Evolutionary conservation across 1,284 basidiomycete genomes (phyloP).

Genomic region (Peniophora sp.): DNA sequence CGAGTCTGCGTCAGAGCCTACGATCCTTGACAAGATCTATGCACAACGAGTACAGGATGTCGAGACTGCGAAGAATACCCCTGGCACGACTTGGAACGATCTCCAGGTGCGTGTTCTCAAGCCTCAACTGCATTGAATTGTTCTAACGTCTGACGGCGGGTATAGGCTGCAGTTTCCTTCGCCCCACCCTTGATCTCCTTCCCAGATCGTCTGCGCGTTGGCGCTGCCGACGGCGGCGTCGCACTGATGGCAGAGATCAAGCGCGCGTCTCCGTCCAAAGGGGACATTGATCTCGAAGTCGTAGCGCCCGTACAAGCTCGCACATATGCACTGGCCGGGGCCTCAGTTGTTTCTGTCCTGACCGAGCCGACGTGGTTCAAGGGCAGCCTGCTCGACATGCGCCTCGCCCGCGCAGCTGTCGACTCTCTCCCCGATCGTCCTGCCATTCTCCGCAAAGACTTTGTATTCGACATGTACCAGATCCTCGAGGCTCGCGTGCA

Average conservation of each 20-base stretch:
- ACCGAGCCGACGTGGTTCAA: slow-evolving; percentile 99
- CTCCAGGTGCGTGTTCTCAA: slow-evolving; percentile 23
- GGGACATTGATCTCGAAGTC: slow-evolving; percentile 72
- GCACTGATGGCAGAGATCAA: slow-evolving; percentile 93
- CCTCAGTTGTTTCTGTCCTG: slow-evolving; percentile 89
- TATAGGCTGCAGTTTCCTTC: slow-evolving; percentile 50
- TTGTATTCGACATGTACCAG: slow-evolving; percentile 93
- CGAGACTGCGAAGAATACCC: slow-evolving; percentile 47
- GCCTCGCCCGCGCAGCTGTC: slow-evolving; percentile 78
- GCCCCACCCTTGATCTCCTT: slow-evolving; percentile 77
- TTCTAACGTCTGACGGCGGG: too few relatives aligned
- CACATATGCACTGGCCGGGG: slow-evolving; percentile 87
- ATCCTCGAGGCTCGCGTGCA: slow-evolving; percentile 88
- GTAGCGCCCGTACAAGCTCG: slow-evolving; percentile 82
- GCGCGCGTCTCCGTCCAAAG: slow-evolving; percentile 90
- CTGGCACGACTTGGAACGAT: slow-evolving; percentile 67
- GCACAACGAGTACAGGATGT: slow-evolving; percentile 53
- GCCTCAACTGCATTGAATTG: too few relatives aligned
- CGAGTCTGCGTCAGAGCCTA: slow-evolving; percentile 31
- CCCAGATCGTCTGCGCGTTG: slow-evolving; percentile 42
- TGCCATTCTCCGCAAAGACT: slow-evolving; percentile 94
- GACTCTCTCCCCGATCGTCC: slow-evolving; percentile 84
- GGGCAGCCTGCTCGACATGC: slow-evolving; percentile 88
- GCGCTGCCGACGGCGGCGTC: slow-evolving; percentile 24
- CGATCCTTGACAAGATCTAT: slow-evolving; percentile 72